Base-by-base conservation (phyloP, 805 yeast species). In the Lachancea nothofagi region DNA sequence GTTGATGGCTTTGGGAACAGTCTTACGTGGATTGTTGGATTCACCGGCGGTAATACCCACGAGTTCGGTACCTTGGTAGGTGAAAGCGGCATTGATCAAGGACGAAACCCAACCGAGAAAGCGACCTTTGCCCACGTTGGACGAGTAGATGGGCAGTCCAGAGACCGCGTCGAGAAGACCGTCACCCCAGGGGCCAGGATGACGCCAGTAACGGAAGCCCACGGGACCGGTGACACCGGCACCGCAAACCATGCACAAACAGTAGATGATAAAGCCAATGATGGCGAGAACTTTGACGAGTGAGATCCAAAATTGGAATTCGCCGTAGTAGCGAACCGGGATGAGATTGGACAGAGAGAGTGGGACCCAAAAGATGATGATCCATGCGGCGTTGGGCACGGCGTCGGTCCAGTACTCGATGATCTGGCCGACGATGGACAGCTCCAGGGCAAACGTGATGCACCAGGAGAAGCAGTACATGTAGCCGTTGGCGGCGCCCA, bases 401-500 rank as follows among this genome's bases (percentile, higher is more conserved):
- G 75, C 73, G 52, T 61, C 59, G 3, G 86, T 81, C 89, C 89
- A 82, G 47, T 66, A 78, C 46, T 71, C 56, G 36, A 72, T 68
- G 43, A 81, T 69, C 56, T 80, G 84, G 19, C 87, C 87, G 25
- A 81, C 77, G 23, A 81, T 78, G 4, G 84, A 77, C 41, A 83
- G 63, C 59, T 83, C 90, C 48, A 82, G 67, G 7, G 90, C 85
- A 60, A 77, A 80, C 0, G 89, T 82, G 44, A 81, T 73, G 38
- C 83, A 78, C 86, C 87, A 83, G 7, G 83, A 74, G 58, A 80
- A 80, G 83, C 86, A 80, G 58, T 82, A 83, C 65, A 75, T 66
- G 71, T 82, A 80, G 38, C 84, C 83, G 43, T 75, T 77, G 22
- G 87, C 78, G 29, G 78, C 82, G 41, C 89, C 90, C 28, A 79